Evolutionary conservation across 2,329 filamentous ascomycete species (phyloP).

Genomic region (Fusarium siculi): DNA sequence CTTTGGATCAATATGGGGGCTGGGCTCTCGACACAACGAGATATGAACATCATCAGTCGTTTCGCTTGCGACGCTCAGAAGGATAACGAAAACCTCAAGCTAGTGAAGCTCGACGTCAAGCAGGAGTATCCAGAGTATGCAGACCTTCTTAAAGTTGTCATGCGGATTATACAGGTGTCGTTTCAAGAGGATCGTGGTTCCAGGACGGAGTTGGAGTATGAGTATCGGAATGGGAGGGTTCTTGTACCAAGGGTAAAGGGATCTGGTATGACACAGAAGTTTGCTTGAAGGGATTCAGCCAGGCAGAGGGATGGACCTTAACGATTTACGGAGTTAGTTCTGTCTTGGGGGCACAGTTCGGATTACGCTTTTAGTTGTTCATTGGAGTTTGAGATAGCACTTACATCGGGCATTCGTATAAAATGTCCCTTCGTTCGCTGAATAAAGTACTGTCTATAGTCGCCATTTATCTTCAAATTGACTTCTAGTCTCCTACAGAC

Average conservation of each 20-base stretch:
- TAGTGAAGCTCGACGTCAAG: constrained; percentile 6
- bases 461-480: not conserved
- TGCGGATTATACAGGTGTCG: not conserved
- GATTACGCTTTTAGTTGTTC: not conserved
- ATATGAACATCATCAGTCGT: not conserved
- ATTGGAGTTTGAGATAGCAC: not conserved
- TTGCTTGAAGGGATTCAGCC: accelerated
- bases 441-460: accelerated
- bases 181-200: constrained; percentile 10
- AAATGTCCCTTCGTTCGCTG: not conserved
- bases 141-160: constrained; percentile 1
- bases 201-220: constrained; percentile 11
- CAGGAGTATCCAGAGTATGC: not conserved
- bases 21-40: accelerated
- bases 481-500: not conserved
- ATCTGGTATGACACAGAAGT: not conserved
- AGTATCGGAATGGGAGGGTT: constrained; percentile 3
- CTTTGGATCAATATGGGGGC: constrained; percentile 9
- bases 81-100: not conserved
- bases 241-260: not conserved
- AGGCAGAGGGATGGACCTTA: not conserved
- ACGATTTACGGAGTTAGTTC: not conserved
- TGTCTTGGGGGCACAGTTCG: not conserved
- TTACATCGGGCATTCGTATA: accelerated
- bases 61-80: not conserved